Evolutionary conservation across 2,329 filamentous ascomycete species (phyloP).

Genomic region (Colletotrichum falcatum): DNA sequence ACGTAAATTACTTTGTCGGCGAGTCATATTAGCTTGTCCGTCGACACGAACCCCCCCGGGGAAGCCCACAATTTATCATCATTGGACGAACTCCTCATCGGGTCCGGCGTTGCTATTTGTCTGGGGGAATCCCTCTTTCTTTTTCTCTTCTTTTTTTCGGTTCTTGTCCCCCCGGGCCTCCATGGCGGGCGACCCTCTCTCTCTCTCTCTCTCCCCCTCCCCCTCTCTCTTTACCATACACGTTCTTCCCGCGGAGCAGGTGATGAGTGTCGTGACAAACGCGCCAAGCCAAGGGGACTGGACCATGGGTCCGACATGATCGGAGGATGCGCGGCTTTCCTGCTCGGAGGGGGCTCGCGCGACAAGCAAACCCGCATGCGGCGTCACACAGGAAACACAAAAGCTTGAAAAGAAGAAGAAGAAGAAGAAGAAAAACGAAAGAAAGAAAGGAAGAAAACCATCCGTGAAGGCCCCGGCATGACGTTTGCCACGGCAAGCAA

Average conservation of each 20-base stretch:
- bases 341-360: not conserved
- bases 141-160: not conserved
- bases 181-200: not conserved
- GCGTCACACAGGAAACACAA: not conserved
- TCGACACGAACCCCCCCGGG: conserved; percentile 12
- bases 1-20: not conserved
- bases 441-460: too few relatives aligned
- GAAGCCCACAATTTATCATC: not conserved
- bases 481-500: not conserved
- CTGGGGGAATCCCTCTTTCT: not conserved
- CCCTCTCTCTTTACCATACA: not conserved
- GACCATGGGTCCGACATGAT: not conserved
- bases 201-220: not conserved
- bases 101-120: not conserved
- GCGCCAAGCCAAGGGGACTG: conserved; percentile 10
- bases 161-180: not conserved
- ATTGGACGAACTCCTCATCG: conserved; percentile 11
- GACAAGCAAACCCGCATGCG: conserved; percentile 4
- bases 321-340: too few relatives aligned
- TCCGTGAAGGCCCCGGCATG: too few relatives aligned
- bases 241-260: not conserved
- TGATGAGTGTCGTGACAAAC: not conserved
- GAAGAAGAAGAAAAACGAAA: too few relatives aligned
- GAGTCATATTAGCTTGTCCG: not conserved
- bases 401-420: too few relatives aligned